Percentiles rank a stretch among this genome's conserved stretches.
These are phyloP conservation scores for Lactifluus hygrophoroides DNA, from an alignment of 768 basidiomycete genomes.

Conservation along the genomic window DNA sequence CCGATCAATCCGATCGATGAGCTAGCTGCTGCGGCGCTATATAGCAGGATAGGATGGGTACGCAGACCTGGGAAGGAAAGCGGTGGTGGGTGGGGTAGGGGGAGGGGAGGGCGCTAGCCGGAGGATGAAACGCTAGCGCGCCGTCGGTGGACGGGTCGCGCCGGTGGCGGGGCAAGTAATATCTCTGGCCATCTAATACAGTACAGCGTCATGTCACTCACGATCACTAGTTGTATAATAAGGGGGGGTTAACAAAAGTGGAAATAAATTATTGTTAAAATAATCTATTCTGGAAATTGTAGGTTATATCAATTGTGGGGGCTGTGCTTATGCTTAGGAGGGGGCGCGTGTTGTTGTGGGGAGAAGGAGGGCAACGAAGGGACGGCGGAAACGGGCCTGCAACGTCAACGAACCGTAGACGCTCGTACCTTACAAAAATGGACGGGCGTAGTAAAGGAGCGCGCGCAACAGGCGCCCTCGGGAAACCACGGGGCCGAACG, in stretches of 20 bases:
- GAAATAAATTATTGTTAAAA: neutral
- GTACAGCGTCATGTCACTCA: too few relatives aligned
- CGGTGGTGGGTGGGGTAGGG: neutral
- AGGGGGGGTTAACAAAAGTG: neutral
- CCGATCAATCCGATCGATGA: neutral
- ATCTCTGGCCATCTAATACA: neutral
- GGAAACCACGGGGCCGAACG: neutral
- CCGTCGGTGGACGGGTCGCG: neutral
- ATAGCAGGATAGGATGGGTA: neutral
- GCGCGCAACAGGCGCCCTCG: neutral
- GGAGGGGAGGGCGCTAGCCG: neutral
- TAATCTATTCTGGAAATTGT: constrained; percentile 8
- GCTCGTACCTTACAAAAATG: too few relatives aligned
- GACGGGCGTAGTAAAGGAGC: neutral
- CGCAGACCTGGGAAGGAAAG: neutral
- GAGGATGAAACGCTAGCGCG: constrained; percentile 6
- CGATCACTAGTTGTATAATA: too few relatives aligned
- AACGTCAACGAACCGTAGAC: too few relatives aligned
- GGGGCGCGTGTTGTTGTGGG: too few relatives aligned
- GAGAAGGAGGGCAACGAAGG: neutral
- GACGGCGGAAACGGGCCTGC: neutral
- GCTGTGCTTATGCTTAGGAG: too few relatives aligned
- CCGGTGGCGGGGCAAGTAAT: neutral
- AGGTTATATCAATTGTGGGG: too few relatives aligned
- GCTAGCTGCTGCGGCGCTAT: neutral